Evolutionary conservation across 805 yeast species (phyloP), one percentile per base, ranked within the genome.

Genomic region (Dipodascus geniculatus): DNA sequence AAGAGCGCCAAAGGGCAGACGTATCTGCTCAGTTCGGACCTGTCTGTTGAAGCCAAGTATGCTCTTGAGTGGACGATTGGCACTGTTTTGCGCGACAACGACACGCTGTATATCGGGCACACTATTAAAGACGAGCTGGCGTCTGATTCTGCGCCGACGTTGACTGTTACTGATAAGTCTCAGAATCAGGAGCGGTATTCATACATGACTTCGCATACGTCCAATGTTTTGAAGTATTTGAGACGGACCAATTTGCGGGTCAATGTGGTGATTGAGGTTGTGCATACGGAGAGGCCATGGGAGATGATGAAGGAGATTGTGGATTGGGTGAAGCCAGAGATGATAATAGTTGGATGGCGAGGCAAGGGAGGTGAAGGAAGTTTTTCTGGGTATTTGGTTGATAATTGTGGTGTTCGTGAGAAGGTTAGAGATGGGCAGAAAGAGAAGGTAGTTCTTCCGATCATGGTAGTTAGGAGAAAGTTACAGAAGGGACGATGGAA

Each of bases 1-100:
- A 17, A 14, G 17, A 22, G 58, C 54, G 52, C 57, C 23, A 54
- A 56, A 2, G 59, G 74, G n/a, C 79, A 80, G 59, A 78, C 86
- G 63, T 87, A 82, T 66, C 68, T 89, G 50, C 76, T 88, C 20
- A 87, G 93, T 62, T 78, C 85, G 71, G 96, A 90, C 65, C 76
- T 85, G 57, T 81, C 91, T 2, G 84, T 87, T 0, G 96, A 88
- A 64, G 83, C 95, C 1, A 74, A 75, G 42, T 85, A 85, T 66
- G 93, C 96, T 0, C 72, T 90, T 20, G 93, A 87, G 62, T 89
- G 96, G 85, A 79, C 89, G 47, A 74, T 90, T 60, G 97, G 97
- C 1, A 79, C 95, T 0, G 83, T 88, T 0, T 73, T 89, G 49
- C 84, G 82, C 20, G 89, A 87, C 62, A 95, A 93, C 0, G 84